phyloP scores from a whole-genome alignment of 2,329 filamentous ascomycete species.

The Claviceps quebecensis region DNA sequence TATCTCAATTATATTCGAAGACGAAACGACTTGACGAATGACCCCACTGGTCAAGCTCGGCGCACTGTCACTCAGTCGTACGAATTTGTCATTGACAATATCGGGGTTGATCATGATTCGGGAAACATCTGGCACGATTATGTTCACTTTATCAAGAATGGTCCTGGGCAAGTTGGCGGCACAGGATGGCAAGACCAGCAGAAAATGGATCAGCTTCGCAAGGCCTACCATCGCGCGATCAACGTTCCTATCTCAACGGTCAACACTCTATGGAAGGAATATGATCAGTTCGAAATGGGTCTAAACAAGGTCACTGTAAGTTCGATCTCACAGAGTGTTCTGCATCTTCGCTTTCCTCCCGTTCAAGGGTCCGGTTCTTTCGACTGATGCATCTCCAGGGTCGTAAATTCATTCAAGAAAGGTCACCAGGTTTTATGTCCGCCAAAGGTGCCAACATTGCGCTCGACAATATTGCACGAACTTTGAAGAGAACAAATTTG shows the following conservation, averaged over 20 bases:
- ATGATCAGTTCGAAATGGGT: slow-evolving; percentile 89
- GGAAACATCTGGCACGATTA: slow-evolving; percentile 90
- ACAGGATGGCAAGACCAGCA: slow-evolving; percentile 91
- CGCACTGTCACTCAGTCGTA: slow-evolving; percentile 74
- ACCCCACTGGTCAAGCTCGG: slow-evolving; percentile 62
- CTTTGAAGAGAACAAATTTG: slow-evolving; percentile 61
- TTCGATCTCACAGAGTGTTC: slow-evolving; percentile 6
- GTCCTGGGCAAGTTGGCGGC: slow-evolving; percentile 74
- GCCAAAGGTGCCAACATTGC: slow-evolving; percentile 82
- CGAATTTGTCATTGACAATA: slow-evolving; percentile 77
- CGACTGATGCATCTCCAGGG: slow-evolving; percentile 39
- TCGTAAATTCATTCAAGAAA: slow-evolving; percentile 86
- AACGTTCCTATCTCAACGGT: slow-evolving; percentile 73
- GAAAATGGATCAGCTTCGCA: slow-evolving; percentile 89
- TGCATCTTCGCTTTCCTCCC: background rate
- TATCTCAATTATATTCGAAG: slow-evolving; percentile 94
- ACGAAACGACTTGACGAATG: slow-evolving; percentile 69
- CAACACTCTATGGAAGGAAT: slow-evolving; percentile 88
- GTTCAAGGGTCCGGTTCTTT: background rate
- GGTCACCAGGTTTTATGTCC: slow-evolving; percentile 89
- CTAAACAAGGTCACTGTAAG: slow-evolving; percentile 81
- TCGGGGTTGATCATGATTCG: slow-evolving; percentile 84
- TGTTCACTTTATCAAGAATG: slow-evolving; percentile 79
- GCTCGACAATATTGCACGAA: slow-evolving; percentile 74
- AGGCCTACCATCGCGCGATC: slow-evolving; percentile 83